Conservation (phyloP, 305 asterid genomes). For the Fraxinus albicans region DNA sequence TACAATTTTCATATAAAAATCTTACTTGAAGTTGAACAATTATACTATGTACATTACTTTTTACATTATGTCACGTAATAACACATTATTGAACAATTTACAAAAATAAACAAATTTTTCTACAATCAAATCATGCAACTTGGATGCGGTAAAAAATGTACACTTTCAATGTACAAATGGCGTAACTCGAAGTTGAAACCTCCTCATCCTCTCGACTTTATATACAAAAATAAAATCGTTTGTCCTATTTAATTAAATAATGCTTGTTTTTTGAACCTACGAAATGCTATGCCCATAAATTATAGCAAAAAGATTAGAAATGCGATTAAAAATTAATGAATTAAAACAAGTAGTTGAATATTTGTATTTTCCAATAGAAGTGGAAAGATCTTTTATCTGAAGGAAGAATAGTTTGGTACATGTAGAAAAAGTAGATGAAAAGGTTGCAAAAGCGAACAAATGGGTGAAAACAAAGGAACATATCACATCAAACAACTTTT, state of each 20-base stretch:
- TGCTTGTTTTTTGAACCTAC: background rate
- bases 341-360: background rate
- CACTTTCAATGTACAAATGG: too few species aligned
- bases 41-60: too few species aligned
- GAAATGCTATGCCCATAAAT: background rate
- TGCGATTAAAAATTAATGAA: background rate
- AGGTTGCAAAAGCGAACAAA: slow-evolving; percentile 37
- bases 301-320: background rate
- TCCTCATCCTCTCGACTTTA: too few species aligned
- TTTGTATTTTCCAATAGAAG: slow-evolving; percentile 39
- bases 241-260: background rate
- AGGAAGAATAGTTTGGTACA: slow-evolving; percentile 25
- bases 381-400: slow-evolving; percentile 39
- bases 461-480: slow-evolving; percentile 44
- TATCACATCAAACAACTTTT: slow-evolving; percentile 62
- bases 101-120: too few species aligned
- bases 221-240: background rate
- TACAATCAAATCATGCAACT: too few species aligned
- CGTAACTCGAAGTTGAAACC: too few species aligned
- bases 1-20: too few species aligned
- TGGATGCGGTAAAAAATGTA: too few species aligned
- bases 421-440: slow-evolving; percentile 35
- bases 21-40: too few species aligned
- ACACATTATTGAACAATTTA: too few species aligned
- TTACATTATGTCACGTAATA: too few species aligned